A percentile compares a stretch with the other conserved stretches of the same genome.
These are phyloP conservation scores for Didymella pomorum DNA, from an alignment of 2,329 filamentous ascomycete species.

Conservation along the genomic window DNA sequence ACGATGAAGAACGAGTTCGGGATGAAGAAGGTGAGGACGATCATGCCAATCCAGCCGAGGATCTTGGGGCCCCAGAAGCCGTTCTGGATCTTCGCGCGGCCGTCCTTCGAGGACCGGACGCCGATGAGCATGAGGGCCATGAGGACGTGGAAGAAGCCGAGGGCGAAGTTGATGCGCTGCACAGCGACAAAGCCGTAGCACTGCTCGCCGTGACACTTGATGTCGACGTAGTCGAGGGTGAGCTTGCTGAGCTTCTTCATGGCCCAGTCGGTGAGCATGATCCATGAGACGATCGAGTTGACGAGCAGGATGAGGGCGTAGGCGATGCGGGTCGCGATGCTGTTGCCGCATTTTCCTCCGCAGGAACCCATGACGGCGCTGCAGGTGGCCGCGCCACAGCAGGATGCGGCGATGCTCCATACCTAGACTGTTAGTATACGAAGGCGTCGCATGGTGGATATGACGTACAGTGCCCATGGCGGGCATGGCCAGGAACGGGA, in stretches of 20 bases:
- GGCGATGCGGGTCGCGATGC: constrained; percentile 95
- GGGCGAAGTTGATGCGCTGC: constrained; percentile 96
- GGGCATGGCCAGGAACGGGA: constrained; percentile 88
- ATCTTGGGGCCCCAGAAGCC: constrained; percentile 99
- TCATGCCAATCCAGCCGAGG: constrained; percentile 83
- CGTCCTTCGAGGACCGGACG: constrained; percentile 85
- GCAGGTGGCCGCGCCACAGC: constrained; percentile 95
- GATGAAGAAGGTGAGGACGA: constrained; percentile 93
- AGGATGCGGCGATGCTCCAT: constrained; percentile 82
- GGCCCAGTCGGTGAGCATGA: constrained; percentile 99
- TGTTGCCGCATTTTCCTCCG: constrained; percentile 91
- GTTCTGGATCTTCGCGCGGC: constrained; percentile 89
- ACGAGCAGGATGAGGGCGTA: constrained; percentile 93
- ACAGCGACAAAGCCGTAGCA: constrained; percentile 97
- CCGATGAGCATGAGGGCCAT: constrained; percentile 86
- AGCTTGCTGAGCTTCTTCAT: constrained; percentile 93
- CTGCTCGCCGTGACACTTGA: constrained; percentile 85
- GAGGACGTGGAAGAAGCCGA: constrained; percentile 90
- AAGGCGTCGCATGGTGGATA: no score
- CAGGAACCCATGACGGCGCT: constrained; percentile 95
- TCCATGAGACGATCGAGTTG: constrained; percentile 97
- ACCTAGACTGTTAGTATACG: constrained; percentile 59
- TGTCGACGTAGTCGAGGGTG: constrained; percentile 94
- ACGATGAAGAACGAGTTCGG: constrained; percentile 93
- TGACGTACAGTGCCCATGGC: constrained; percentile 81